Evolutionary conservation across 192 early-diverging fungal genomes (phyloP).

Genomic region (Mortierella alpina): DNA sequence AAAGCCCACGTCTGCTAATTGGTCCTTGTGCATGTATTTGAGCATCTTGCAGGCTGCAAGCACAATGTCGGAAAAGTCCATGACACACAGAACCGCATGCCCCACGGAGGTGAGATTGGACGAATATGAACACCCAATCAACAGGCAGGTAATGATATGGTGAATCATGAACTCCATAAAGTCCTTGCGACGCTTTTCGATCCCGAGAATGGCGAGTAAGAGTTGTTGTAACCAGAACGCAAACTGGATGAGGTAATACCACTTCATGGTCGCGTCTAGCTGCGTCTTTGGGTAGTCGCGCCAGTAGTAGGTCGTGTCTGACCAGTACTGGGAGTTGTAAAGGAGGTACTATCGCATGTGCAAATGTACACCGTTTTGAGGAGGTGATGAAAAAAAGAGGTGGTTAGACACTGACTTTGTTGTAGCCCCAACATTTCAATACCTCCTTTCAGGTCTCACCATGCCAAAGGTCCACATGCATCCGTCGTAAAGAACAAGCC

Average conservation of each 20-base stretch:
- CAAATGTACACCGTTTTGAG: neutral
- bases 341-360: conserved; percentile 60
- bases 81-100: conserved; percentile 68
- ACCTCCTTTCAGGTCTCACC: conserved; percentile 58
- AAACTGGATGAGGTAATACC: conserved; percentile 72
- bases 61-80: conserved; percentile 75
- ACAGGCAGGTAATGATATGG: conserved; percentile 69
- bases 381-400: neutral
- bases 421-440: neutral
- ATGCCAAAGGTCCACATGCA: conserved; percentile 74
- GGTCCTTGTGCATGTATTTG: conserved; percentile 71
- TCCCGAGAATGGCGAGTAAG: conserved; percentile 66
- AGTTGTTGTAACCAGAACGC: conserved; percentile 74
- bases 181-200: conserved; percentile 71
- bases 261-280: conserved; percentile 58
- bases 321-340: conserved; percentile 70
- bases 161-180: conserved; percentile 68
- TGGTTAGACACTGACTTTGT: neutral
- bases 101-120: conserved; percentile 72
- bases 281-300: conserved; percentile 64
- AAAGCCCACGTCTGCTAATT: conserved; percentile 72
- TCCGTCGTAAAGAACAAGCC: conserved; percentile 74
- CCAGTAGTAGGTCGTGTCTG: conserved; percentile 63
- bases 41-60: conserved; percentile 75
- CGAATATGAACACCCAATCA: conserved; percentile 67